Base-by-base conservation (phyloP, 2,329 filamentous ascomycete genomes). In the Neopestalotiopsis sp. region DNA sequence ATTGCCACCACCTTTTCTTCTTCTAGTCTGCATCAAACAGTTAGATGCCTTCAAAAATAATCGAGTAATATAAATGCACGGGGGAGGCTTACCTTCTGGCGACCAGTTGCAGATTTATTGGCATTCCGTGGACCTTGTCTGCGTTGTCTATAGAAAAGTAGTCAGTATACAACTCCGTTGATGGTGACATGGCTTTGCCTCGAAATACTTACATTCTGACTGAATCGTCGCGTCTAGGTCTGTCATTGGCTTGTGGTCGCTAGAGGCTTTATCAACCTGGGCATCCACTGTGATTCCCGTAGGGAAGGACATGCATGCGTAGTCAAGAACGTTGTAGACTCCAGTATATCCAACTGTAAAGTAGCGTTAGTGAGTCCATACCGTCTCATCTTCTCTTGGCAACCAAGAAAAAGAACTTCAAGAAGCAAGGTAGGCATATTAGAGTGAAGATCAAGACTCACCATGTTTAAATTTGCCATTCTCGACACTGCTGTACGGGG, bases 241-340 rank as follows among this genome's bases (percentile, higher is more conserved):
- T 1, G 81, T 79, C 10, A 85, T 68, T 0, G 81, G 79, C 67
- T 74, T 67, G 9, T 81, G 81, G 0, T 77, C 68, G 2, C 73
- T 76, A 0, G 76, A 66, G 3, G 73, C 67, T 14, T 71, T 66
- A 62, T 87, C 85, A 7, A 83, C 63, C 1, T 73, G 70, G 68
- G 81, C 79, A 67, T 86, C 82, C 0, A 81, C 85, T 0, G 34
- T 71, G 13, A 84, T 12, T 0, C 83, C 82, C 0, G 83, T 83
- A 0, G 84, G 81, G 69, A 87, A 86, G 0, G 84, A 85, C 0
- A 87, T 77, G 66, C 79, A 80, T 0, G 84, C 77, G 68, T 86
- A 86, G 73, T 87, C 85, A 1, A 87, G 72, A 0, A 87, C 78
- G 61, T 87, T 87, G 73, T 77, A 86, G 0, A 86, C 84, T 3